Base-by-base conservation (phyloP, 2,329 filamentous ascomycete genomes). In the Sphaerostilbella broomeana region DNA sequence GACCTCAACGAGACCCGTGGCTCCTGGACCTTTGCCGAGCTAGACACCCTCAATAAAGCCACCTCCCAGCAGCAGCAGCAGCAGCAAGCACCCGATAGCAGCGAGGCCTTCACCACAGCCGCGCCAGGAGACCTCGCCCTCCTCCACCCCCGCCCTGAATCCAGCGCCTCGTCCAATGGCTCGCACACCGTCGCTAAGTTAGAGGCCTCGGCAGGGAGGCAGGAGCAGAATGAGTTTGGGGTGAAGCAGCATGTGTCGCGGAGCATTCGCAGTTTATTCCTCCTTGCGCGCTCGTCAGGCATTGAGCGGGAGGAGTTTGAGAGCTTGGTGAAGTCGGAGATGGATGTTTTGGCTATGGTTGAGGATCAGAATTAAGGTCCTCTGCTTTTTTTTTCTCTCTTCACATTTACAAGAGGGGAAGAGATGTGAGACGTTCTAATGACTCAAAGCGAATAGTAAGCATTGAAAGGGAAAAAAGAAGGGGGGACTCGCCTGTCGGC, bases 161-260 rank as follows among this genome's bases (percentile, higher is more conserved):
- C 76, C 12, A 75, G 73, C 52, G 67, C 76, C 35, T 68, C 74
- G 57, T 73, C 75, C 48, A 70, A 67, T 64, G 71, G 65, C 54
- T 74, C 68, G 11, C 58, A 67, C 37, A 69, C 77, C 5, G 72
- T 87, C 3, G 81, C 81, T 44, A 76, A 69, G 52, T 69, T 79
- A 19, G 76, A 81, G 49, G 69, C 71, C 34, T 67, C 64, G 12
- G 75, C 74, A 2, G 69, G 67, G 26, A 69, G 67, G 47, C 72
- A 73, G 49, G 76, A 79, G 43, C 75, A 80, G 51, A 77, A 70
- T 40, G 83, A 88, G 60, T 75, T 83, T 40, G 84, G 79, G 11
- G 77, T 92, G 39, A 84, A 84, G 60, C 81, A 88, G 61, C 85
- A 90, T 60, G 79, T 92, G 30, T 81, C 79, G 24, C 80, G 82